Conservation (phyloP, 2,329 filamentous ascomycete species). For the Alternaria sp. region DNA sequence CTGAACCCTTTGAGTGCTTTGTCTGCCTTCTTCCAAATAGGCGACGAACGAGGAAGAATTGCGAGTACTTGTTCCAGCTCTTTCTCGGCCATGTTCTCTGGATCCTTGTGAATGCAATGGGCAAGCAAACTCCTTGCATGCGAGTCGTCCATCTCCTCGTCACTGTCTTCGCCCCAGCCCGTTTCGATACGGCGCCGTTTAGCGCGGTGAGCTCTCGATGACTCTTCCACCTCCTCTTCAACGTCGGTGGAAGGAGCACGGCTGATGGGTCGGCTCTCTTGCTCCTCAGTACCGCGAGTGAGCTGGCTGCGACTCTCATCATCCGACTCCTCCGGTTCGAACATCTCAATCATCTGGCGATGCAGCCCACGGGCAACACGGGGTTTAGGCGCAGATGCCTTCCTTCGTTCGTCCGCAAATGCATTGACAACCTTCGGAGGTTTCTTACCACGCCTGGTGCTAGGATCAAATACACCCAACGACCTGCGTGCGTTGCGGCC, state of each 20-base stretch:
- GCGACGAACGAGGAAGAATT: slow-evolving; percentile 62
- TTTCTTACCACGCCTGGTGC: slow-evolving; percentile 50
- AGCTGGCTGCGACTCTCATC: slow-evolving; percentile 73
- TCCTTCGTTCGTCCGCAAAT: slow-evolving; percentile 65
- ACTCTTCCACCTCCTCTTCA: slow-evolving; percentile 59
- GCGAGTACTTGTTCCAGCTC: slow-evolving; percentile 63
- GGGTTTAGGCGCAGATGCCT: slow-evolving; percentile 59
- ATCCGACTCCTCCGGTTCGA: slow-evolving; percentile 83
- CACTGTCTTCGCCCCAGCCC: slow-evolving; percentile 56
- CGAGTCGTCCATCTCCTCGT: slow-evolving; percentile 57
- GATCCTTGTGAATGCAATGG: slow-evolving; percentile 63
- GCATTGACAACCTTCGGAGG: slow-evolving; percentile 51
- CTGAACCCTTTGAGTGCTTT: slow-evolving; percentile 63
- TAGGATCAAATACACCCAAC: slow-evolving; percentile 53
- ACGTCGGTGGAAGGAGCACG: slow-evolving; percentile 63
- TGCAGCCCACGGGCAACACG: slow-evolving; percentile 77
- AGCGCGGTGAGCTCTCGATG: slow-evolving; percentile 50
- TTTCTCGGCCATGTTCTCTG: slow-evolving; percentile 72
- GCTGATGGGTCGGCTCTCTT: slow-evolving; percentile 80
- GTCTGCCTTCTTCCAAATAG: slow-evolving; percentile 76
- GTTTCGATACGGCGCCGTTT: slow-evolving; percentile 55
- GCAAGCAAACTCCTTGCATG: slow-evolving; percentile 55
- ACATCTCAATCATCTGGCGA: slow-evolving; percentile 74
- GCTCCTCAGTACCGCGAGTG: slow-evolving; percentile 81
- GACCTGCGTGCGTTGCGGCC: slow-evolving; percentile 49